Percentiles rank a stretch among this genome's conserved stretches.
Conservation (phyloP, 495 filamentous ascomycete species). For the Neohortaea acidophila region DNA sequence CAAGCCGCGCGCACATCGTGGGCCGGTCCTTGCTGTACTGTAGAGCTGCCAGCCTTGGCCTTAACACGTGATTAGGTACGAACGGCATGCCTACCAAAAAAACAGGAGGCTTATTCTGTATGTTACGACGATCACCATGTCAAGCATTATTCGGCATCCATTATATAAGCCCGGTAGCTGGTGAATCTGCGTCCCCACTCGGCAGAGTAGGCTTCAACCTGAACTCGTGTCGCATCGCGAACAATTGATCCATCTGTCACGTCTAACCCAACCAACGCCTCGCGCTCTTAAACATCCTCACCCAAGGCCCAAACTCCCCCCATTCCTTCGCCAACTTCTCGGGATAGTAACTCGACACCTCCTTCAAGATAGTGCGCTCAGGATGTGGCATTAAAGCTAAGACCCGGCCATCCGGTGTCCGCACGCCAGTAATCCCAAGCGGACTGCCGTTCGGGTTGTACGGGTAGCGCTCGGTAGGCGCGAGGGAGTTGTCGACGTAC, state of each 20-base stretch:
- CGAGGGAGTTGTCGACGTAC: conserved; percentile 67
- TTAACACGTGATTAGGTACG: too few relatives aligned
- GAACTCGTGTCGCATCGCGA: not conserved
- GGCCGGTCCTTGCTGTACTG: too few relatives aligned
- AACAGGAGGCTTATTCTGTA: too few relatives aligned
- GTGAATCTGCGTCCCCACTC: not conserved
- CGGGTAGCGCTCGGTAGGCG: conserved; percentile 69
- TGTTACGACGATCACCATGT: too few relatives aligned
- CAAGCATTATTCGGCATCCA: conserved; percentile 2
- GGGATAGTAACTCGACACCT: conserved; percentile 65
- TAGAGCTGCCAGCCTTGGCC: too few relatives aligned
- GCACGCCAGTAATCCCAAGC: conserved; percentile 69
- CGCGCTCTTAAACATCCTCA: conserved; percentile 32
- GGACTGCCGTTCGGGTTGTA: conserved; percentile 90
- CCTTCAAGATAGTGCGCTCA: conserved; percentile 74
- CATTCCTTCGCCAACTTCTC: conserved; percentile 47
- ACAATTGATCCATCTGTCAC: not conserved
- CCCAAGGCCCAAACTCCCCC: conserved; percentile 85
- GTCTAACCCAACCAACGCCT: conserved; percentile 63
- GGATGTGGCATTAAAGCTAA: conserved; percentile 95
- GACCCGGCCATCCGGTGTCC: conserved; percentile 67
- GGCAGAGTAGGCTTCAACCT: not conserved
- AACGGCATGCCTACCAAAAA: too few relatives aligned
- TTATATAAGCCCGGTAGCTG: not conserved
- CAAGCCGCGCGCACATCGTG: too few relatives aligned